Base-by-base conservation (phyloP, 2,329 filamentous ascomycete species). In the Sclerotinia trifoliorum region DNA sequence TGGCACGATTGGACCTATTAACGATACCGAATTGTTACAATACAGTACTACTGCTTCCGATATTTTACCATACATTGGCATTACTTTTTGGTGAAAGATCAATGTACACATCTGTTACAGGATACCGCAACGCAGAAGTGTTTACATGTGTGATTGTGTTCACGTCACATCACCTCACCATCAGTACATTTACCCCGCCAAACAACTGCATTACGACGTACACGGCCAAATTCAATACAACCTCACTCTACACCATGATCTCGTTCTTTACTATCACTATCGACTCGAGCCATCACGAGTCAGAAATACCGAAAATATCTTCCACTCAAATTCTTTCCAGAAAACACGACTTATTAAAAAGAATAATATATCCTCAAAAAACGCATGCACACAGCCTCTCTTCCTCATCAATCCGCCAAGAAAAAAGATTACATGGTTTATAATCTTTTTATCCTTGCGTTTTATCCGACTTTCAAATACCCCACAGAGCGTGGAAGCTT, bases 11-110 rank as follows among this genome's bases (percentile, higher is more conserved):
- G 60, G 51, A 39, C 60, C 60, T 61, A 24, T 32, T 26, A 39
- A n/a, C 60, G 60, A 62, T 62, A 62, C 60, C 60, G 60, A 51
- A 26, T 42, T 39, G 46, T 51, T 51, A 62, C 60, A 51, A 62
- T 62, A 62, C 60, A 62, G 60, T 62, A 51, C 29, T 49, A 21
- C 60, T 39, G n/a, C 51, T 51, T 42, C 32, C 29, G 46, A 62
- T 62, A 49, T 13, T 11, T 49, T 35, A 24, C 58, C 55, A 44
- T 58, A 24, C 55, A 35, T 58, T 44, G 32, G 24, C 60, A 39
- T 35, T 62, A 39, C n/a, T 15, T 62, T 13, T 39, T 24, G 21
- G 60, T 51, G 46, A 51, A 62, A 49, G 24, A 62, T 51, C 46
- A 51, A 15, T 39, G 46, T 51, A 51, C 46, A 62, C 29, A 62